Conservation (phyloP, 352 stramenopile species). For the Bremia lactucae region DNA sequence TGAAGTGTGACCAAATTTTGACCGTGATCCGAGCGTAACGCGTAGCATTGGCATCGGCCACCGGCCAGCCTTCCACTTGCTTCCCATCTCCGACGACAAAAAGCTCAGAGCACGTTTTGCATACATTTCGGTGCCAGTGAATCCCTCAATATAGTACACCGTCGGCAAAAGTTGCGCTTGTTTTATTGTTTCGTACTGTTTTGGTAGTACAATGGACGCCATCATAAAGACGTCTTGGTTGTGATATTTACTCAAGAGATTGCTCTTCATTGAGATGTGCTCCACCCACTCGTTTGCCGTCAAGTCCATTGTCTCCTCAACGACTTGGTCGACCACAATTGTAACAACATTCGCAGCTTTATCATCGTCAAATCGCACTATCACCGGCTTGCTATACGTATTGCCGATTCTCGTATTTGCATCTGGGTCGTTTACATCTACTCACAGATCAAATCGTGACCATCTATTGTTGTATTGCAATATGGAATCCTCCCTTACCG, state of each 20-base stretch:
- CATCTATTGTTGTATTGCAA: neutral
- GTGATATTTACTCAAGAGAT: conserved; percentile 57
- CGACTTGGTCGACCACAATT: conserved; percentile 38
- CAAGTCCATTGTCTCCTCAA: conserved; percentile 36
- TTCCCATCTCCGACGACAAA: conserved; percentile 50
- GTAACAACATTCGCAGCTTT: conserved; percentile 26
- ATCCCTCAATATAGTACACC: conserved; percentile 75
- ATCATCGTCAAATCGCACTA: conserved; percentile 22
- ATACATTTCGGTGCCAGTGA: conserved; percentile 56
- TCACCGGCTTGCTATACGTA: conserved; percentile 43
- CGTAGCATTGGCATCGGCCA: conserved; percentile 57
- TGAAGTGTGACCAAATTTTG: conserved; percentile 69
- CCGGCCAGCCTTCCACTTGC: conserved; percentile 38
- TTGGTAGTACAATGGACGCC: conserved; percentile 49
- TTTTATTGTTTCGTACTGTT: conserved; percentile 33
- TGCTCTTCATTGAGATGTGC: conserved; percentile 57
- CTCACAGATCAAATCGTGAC: neutral
- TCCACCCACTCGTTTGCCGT: conserved; percentile 46
- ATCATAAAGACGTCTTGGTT: conserved; percentile 57
- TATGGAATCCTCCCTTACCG: conserved; percentile 18
- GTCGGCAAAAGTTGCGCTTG: conserved; percentile 28
- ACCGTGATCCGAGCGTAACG: conserved; percentile 61
- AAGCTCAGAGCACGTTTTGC: conserved; percentile 48
- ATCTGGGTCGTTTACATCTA: conserved; percentile 58
- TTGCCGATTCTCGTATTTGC: conserved; percentile 52